phyloP scores from a whole-genome alignment of 495 filamentous ascomycete species.

The Chaetomium cochliodes region DNA sequence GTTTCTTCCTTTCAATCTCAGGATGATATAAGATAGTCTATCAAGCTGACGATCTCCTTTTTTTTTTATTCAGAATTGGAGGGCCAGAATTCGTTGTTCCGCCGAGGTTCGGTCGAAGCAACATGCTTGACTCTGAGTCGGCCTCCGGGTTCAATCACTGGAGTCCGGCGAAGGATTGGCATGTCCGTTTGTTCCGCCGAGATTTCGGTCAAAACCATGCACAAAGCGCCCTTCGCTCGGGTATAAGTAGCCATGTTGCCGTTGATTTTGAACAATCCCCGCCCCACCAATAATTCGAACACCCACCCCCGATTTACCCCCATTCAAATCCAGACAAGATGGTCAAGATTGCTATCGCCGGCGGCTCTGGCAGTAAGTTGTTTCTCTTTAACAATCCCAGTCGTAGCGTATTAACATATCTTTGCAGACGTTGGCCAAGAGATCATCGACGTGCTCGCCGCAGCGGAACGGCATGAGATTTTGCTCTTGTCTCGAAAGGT shows the following conservation, averaged over 20 bases:
- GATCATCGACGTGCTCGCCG: conserved; percentile 54
- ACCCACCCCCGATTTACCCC: not conserved
- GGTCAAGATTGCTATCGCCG: conserved; percentile 56
- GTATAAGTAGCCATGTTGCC: not conserved
- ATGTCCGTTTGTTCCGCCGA: not conserved
- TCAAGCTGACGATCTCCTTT: too few relatives aligned
- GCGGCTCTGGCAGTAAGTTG: conserved; percentile 50
- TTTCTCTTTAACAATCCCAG: not conserved
- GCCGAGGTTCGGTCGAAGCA: too few relatives aligned
- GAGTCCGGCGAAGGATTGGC: not conserved
- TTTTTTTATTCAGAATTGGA: too few relatives aligned
- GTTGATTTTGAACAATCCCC: not conserved
- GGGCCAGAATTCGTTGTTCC: too few relatives aligned
- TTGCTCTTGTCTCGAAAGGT: conserved; percentile 45
- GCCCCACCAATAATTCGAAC: not conserved
- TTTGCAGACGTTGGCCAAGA: conserved; percentile 52
- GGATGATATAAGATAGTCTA: too few relatives aligned
- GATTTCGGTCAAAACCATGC: not conserved
- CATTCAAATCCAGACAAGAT: conserved; percentile 32
- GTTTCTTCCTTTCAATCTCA: too few relatives aligned
- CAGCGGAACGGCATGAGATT: conserved; percentile 53
- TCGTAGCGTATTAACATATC: not conserved
- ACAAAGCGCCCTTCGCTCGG: not conserved
- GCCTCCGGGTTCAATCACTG: too few relatives aligned
- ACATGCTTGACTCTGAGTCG: too few relatives aligned